phyloP scores from a whole-genome alignment of 1,284 basidiomycete genomes.

The Mycosarcoma maydis region DNA sequence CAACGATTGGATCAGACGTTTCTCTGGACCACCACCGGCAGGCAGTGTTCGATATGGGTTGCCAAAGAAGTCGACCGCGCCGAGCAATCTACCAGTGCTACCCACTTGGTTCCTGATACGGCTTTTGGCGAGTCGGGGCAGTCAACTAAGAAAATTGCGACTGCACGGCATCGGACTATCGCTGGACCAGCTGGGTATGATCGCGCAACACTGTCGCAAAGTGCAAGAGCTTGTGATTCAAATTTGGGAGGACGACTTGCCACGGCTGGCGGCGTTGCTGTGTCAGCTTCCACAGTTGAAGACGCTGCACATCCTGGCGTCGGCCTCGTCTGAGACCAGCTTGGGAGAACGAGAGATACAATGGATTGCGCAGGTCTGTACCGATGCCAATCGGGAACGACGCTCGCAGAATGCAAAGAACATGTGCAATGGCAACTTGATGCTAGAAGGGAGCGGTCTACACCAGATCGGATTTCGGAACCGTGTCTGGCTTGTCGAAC shows the following conservation, averaged over 20 bases:
- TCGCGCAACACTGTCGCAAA: constrained; percentile 32
- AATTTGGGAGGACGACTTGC: constrained; percentile 57
- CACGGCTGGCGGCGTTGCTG: constrained; percentile 29
- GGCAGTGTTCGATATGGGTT: constrained; percentile 40
- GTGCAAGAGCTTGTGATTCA: constrained; percentile 61
- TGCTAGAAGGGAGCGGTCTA: constrained; percentile 27
- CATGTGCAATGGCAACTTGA: not conserved
- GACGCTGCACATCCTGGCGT: constrained; percentile 55
- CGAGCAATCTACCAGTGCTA: constrained; percentile 33
- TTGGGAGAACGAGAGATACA: constrained; percentile 41
- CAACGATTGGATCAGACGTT: constrained; percentile 30
- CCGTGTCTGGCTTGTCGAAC: constrained; percentile 60
- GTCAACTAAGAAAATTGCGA: constrained; percentile 45
- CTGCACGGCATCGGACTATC: constrained; percentile 58
- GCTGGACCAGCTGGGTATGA: constrained; percentile 49
- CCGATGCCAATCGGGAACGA: constrained; percentile 39
- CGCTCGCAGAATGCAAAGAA: constrained; percentile 10
- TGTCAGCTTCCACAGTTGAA: constrained; percentile 39
- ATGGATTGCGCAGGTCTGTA: constrained; percentile 40
- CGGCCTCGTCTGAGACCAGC: constrained; percentile 35
- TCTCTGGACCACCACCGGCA: constrained; percentile 36
- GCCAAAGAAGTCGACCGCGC: constrained; percentile 15
- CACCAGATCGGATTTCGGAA: constrained; percentile 62
- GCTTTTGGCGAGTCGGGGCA: constrained; percentile 30
- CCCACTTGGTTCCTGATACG: constrained; percentile 38